Percentiles rank a stretch among this genome's conserved stretches.
Evolutionary conservation across 306 rosid genomes (phyloP).

Genomic region (Oxytropis ochrocephala): DNA sequence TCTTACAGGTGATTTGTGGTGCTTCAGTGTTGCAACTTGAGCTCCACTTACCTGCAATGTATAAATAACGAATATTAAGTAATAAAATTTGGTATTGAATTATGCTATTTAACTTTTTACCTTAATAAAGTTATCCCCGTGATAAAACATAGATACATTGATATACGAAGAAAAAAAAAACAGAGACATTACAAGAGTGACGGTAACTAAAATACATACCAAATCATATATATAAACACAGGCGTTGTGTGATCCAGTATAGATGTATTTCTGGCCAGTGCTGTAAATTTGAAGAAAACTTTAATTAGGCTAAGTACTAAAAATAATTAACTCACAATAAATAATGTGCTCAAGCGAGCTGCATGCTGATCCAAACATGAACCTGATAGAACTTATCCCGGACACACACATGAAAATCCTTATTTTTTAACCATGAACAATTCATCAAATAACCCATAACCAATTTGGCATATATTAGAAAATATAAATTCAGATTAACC

Average conservation of each 20-base stretch:
- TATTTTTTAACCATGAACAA: too few species aligned
- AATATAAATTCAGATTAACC: background rate
- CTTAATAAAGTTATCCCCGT: background rate
- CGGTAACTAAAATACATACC: slow-evolving; percentile 44
- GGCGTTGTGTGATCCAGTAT: slow-evolving; percentile 80
- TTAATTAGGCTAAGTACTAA: background rate
- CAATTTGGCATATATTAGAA: background rate
- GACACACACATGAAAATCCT: background rate
- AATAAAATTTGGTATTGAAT: background rate
- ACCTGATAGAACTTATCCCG: background rate
- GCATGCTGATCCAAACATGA: slow-evolving; percentile 7
- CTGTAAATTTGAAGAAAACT: slow-evolving; percentile 43
- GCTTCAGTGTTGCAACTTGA: slow-evolving; percentile 77
- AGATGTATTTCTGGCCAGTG: slow-evolving; percentile 98
- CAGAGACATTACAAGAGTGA: background rate
- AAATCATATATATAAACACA: slow-evolving; percentile 81
- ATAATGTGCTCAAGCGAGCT: background rate
- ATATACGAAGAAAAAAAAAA: too few species aligned
- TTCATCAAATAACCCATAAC: background rate
- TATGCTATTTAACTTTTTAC: background rate
- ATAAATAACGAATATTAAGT: background rate
- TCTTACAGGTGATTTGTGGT: slow-evolving; percentile 83
- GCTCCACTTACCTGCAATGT: slow-evolving; percentile 65
- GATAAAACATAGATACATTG: background rate
- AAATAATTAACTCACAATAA: slow-evolving; percentile 2